These are phyloP conservation scores for Verticillium longisporum DNA, from an alignment of 2,329 filamentous ascomycete species.

Conservation along the genomic window DNA sequence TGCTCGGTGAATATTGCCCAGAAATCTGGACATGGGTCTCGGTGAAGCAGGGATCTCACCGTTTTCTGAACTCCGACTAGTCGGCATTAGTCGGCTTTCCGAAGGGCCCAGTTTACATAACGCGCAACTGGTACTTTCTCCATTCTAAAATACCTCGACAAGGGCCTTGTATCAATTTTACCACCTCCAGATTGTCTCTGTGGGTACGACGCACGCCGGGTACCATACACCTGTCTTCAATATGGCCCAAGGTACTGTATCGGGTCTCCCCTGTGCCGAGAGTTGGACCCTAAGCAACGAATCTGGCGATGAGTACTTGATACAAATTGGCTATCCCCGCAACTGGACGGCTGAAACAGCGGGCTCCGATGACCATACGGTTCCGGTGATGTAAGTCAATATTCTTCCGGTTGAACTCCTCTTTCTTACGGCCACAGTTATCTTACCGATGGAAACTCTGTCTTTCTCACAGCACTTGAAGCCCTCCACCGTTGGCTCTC, in stretches of 20 bases:
- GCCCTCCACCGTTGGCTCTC: constrained; percentile 6
- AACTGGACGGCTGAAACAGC: constrained; percentile 13
- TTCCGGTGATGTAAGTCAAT: constrained; percentile 18
- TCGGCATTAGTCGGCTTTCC: background rate
- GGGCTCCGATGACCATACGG: constrained; percentile 10
- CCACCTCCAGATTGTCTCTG: background rate
- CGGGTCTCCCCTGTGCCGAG: background rate
- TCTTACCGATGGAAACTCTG: constrained; percentile 25
- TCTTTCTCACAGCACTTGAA: constrained; percentile 25
- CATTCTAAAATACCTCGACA: background rate
- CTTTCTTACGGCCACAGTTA: constrained; percentile 15
- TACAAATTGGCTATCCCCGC: constrained; percentile 23
- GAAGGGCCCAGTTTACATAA: background rate
- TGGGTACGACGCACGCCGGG: background rate
- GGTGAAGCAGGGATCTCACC: background rate
- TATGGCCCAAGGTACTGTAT: background rate
- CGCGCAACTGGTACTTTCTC: background rate
- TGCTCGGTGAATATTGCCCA: background rate
- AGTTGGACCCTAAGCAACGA: background rate
- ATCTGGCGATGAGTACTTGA: constrained; percentile 15
- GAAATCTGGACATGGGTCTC: background rate
- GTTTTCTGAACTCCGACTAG: background rate
- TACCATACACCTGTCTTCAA: background rate
- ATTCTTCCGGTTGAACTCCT: background rate
- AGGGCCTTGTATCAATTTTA: background rate